phyloP scores from a whole-genome alignment of 2,329 filamentous ascomycete species.

The Aspergillus candidus region DNA sequence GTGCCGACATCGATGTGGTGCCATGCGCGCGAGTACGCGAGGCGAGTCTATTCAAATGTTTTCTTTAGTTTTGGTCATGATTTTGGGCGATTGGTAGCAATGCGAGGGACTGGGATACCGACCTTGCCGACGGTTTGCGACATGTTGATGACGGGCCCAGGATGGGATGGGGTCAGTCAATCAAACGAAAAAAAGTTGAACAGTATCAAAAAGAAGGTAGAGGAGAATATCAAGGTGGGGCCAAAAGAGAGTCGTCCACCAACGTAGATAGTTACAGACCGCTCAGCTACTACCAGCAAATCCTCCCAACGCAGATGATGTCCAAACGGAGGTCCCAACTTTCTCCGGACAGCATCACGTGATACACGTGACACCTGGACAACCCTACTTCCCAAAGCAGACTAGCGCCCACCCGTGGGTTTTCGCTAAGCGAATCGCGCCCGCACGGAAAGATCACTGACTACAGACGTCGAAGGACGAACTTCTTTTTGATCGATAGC shows the following conservation, averaged over 20 bases:
- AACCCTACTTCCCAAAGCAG: too few relatives aligned
- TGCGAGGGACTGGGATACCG: neutral
- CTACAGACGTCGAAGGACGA: neutral
- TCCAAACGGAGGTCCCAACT: too few relatives aligned
- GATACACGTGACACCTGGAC: too few relatives aligned
- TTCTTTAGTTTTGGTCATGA: neutral
- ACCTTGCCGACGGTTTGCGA: constrained; percentile 44
- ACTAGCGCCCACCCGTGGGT: too few relatives aligned
- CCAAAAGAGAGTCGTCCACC: too few relatives aligned
- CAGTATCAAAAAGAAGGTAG: neutral
- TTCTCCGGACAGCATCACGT: too few relatives aligned
- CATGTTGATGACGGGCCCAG: constrained; percentile 25
- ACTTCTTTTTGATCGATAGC: neutral
- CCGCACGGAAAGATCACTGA: neutral
- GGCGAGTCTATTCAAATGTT: constrained; percentile 61
- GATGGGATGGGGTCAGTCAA: constrained; percentile 6
- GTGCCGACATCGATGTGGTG: constrained; percentile 74
- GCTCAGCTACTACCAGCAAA: too few relatives aligned
- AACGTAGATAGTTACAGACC: too few relatives aligned
- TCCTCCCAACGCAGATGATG: too few relatives aligned
- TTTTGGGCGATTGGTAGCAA: constrained; percentile 1
- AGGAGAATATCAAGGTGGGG: too few relatives aligned
- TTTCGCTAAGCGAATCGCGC: too few relatives aligned
- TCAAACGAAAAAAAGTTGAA: constrained; percentile 1
- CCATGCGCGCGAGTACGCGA: constrained; percentile 95